Evolutionary conservation across 176 grass and related monocot species (phyloP).

Genomic region (Secale cereale): DNA sequence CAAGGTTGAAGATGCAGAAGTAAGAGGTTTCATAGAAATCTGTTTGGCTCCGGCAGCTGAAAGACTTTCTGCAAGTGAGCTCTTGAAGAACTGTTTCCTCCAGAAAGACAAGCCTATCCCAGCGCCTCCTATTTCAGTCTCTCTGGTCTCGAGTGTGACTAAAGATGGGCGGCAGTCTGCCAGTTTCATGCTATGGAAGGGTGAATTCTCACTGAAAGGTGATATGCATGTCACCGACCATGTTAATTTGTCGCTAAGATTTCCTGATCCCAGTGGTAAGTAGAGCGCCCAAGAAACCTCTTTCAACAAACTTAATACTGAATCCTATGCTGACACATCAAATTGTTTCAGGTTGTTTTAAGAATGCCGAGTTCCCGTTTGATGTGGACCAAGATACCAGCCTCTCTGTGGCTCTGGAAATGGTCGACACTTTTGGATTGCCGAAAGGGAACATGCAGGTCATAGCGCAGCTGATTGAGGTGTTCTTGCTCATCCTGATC

Average conservation of each 20-base stretch:
- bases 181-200: conserved; percentile 28
- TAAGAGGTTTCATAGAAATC: conserved; percentile 53
- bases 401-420: conserved; percentile 41
- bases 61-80: conserved; percentile 26
- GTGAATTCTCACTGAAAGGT: conserved; percentile 30
- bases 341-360: conserved; percentile 33
- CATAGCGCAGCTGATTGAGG: conserved; percentile 44
- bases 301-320: background rate
- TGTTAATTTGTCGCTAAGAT: conserved; percentile 29
- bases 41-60: conserved; percentile 40
- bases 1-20: conserved; percentile 40
- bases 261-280: conserved; percentile 45
- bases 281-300: background rate
- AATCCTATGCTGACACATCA: background rate
- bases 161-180: background rate
- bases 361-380: conserved; percentile 25
- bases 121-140: conserved; percentile 19
- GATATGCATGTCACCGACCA: background rate
- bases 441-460: conserved; percentile 17
- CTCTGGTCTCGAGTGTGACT: conserved; percentile 25
- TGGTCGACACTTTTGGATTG: conserved; percentile 32
- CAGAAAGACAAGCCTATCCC: conserved; percentile 24
- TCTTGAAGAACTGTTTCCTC: conserved; percentile 46
- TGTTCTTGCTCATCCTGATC: conserved; percentile 36
- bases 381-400: conserved; percentile 31